Base-by-base conservation (phyloP, 2,329 filamentous ascomycete species). In the Mycosphaerelloides madeirae region DNA sequence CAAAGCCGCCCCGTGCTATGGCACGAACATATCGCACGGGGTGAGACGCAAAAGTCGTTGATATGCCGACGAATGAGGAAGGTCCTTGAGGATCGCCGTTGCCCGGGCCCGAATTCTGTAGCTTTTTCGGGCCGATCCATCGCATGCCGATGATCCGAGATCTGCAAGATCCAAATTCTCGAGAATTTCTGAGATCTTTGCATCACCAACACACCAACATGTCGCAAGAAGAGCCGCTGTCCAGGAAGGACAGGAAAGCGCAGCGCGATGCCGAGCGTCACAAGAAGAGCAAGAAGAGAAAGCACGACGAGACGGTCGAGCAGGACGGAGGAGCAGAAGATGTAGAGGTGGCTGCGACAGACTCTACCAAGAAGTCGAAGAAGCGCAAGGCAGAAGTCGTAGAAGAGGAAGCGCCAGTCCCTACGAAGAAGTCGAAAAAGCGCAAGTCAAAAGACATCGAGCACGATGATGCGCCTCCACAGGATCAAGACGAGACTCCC, bases 131-230 rank as follows among this genome's bases (percentile, higher is more conserved):
- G 16, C n/a, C 37, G 28, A n/a, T 31, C 37, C 37, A 12, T 31
- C 22, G 13, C 37, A 16, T n/a, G 25, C 28, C 11, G 37, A 12
- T n/a, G n/a, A 29, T 13, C 25, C 14, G 37, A 40, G 25, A 40
- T 29, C 36, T 15, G 16, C 16, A 6, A 12, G 31, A 16, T 32
- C 33, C n/a, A 18, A 6, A 8, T 29, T 15, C 13, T 9, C 16
- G 37, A n/a, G 22, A 39, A 29, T 28, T 35, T 41, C 59, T 85
- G 91, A 65, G 95, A 96, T 71, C 77, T 87, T 54, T 79, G 79
- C 67, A 96, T 95, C 77, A 95, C 90, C 14, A 78, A 95, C 63
- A 85, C 87, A 66, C 14, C 18, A 44, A n/a, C 16, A 52, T 63
- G 61, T 61, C 61, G 41, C 39, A 56, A 46, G 61, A 61, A 7